Evolutionary conservation across 306 rosid species (phyloP).

Genomic region (Arachis hypogaea): DNA sequence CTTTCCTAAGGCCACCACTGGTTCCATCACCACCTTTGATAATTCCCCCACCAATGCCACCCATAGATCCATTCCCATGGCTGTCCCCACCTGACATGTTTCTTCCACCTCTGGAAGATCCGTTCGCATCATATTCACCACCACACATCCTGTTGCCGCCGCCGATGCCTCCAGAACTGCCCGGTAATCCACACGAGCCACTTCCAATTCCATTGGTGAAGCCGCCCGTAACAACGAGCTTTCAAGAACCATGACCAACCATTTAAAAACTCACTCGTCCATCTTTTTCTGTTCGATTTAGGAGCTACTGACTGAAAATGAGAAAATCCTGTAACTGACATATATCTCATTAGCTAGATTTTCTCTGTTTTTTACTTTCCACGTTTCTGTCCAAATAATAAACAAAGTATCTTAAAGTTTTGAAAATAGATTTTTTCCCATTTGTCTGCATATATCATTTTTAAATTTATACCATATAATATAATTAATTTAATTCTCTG

Average conservation of each 20-base stretch:
- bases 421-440: no score
- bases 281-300: no score
- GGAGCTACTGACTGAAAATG: no score
- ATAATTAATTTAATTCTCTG: no score
- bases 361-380: no score
- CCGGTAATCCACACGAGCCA: background rate
- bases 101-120: constrained; percentile 40
- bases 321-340: no score
- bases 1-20: constrained; percentile 37
- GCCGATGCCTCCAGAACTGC: background rate
- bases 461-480: no score
- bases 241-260: background rate
- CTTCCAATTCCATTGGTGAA: background rate
- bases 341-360: no score
- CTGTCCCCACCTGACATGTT: constrained; percentile 46
- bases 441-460: no score
- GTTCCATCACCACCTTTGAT: background rate
- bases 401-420: no score
- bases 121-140: constrained; percentile 25
- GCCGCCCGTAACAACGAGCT: background rate
- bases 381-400: no score
- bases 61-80: constrained; percentile 52
- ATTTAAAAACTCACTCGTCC: no score
- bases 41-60: constrained; percentile 17
- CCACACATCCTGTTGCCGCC: constrained; percentile 16